These are phyloP conservation scores for Bipolaris zeicola DNA, from an alignment of 2,329 filamentous ascomycete genomes.

Conservation along the genomic window DNA sequence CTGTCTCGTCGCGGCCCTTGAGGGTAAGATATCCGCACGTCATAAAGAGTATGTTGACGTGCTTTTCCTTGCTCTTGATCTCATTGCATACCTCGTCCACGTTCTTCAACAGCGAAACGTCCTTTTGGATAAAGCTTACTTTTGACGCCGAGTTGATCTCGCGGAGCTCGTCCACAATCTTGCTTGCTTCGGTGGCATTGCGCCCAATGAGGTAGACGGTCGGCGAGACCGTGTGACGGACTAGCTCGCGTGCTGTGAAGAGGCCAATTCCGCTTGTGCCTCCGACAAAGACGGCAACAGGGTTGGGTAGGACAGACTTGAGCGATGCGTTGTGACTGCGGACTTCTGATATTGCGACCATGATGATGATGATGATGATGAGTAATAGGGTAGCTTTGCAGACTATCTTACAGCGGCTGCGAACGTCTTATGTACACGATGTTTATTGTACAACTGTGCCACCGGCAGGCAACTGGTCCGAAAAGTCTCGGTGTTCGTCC, in stretches of 20 bases:
- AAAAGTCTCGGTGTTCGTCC: too few species aligned
- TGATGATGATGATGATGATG: conserved; percentile 5
- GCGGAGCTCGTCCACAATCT: conserved; percentile 46
- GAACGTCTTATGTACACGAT: too few species aligned
- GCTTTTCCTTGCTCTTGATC: conserved; percentile 57
- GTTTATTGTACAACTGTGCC: too few species aligned
- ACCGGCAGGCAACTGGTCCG: too few species aligned
- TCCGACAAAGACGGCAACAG: conserved; percentile 48
- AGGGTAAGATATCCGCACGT: conserved; percentile 57
- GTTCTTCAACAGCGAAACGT: conserved; percentile 49
- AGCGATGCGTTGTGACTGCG: conserved; percentile 35
- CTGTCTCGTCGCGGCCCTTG: conserved; percentile 46
- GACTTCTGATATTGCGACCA: conserved; percentile 32
- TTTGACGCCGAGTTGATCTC: conserved; percentile 47
- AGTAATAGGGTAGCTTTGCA: background rate
- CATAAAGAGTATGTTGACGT: conserved; percentile 62
- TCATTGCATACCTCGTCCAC: conserved; percentile 54
- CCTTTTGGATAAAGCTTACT: conserved; percentile 50
- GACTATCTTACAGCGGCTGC: background rate
- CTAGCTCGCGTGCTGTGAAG: conserved; percentile 52
- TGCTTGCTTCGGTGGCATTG: conserved; percentile 45
- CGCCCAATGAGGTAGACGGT: conserved; percentile 54
- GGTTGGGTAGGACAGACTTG: conserved; percentile 29
- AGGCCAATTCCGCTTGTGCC: conserved; percentile 53
- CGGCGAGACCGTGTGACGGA: conserved; percentile 46